Evolutionary conservation across 164 flowering plant species (phyloP).

Genomic region (Vitis rupestris): DNA sequence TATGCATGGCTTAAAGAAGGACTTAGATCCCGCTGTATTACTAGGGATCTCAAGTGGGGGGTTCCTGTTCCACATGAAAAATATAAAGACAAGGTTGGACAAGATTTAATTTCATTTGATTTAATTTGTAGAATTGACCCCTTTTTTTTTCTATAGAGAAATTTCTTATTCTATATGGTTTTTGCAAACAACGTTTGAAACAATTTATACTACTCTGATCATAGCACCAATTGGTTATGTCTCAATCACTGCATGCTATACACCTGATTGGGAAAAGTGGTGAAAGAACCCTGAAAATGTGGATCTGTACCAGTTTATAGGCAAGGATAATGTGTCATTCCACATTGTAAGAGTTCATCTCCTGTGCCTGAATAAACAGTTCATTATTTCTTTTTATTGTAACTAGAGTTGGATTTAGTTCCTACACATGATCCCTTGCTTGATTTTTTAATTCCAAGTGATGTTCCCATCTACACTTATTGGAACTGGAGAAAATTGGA

Average conservation of each 20-base stretch:
- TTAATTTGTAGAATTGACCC: too few species aligned
- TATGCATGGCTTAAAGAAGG: too few species aligned
- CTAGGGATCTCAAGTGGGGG: too few species aligned
- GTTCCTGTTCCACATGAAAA: conserved; percentile 92
- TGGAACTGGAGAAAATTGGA: conserved; percentile 93
- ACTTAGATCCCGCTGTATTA: too few species aligned
- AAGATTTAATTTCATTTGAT: too few species aligned
- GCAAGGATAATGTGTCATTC: conserved; percentile 96
- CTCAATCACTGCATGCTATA: conserved; percentile 84
- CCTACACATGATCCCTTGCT: too few species aligned
- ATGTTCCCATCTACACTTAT: too few species aligned
- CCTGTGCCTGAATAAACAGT: too few species aligned
- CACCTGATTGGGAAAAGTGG: conserved; percentile 96
- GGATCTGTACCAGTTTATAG: conserved; percentile 96
- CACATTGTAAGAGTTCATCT: conserved; percentile 68
- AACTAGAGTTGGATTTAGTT: too few species aligned
- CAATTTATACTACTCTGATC: conserved; percentile 3
- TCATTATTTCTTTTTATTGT: background rate
- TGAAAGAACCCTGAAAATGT: conserved; percentile 96
- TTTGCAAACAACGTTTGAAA: background rate
- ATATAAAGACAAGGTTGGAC: conserved; percentile 72
- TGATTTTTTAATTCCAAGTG: conserved; percentile 44
- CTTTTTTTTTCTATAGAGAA: too few species aligned
- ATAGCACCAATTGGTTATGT: conserved; percentile 90
- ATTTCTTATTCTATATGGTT: background rate